Evolutionary conservation across 2,329 filamentous ascomycete species (phyloP).

Genomic region (Dactylellina drechsleri): DNA sequence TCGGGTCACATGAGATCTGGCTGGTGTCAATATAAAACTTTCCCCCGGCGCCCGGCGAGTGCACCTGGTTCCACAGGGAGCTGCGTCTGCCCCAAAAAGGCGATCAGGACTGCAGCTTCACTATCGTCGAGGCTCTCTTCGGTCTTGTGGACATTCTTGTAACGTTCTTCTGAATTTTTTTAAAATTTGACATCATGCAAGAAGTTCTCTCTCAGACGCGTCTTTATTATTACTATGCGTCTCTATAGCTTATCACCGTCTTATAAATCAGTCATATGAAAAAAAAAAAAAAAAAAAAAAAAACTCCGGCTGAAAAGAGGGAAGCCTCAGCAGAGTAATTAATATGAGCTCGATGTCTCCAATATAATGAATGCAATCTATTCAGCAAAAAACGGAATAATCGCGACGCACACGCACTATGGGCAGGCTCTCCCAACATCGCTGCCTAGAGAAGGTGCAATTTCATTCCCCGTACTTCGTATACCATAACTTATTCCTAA

Average conservation of each 20-base stretch:
- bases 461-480: constrained; percentile 5
- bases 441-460: constrained; percentile 44
- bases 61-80: constrained; percentile 43
- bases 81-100: constrained; percentile 36
- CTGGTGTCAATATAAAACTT: constrained; percentile 54
- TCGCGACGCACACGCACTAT: constrained; percentile 10
- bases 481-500: no score
- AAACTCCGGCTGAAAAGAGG: constrained; percentile 42
- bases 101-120: constrained; percentile 21
- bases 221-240: constrained; percentile 32
- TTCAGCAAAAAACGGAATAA: neutral
- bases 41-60: constrained; percentile 30
- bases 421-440: constrained; percentile 12
- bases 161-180: constrained; percentile 15
- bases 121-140: neutral
- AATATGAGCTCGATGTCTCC: constrained; percentile 23
- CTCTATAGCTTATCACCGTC: constrained; percentile 37
- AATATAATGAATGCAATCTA: constrained; percentile 46
- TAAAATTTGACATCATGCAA: constrained; percentile 39
- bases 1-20: constrained; percentile 54
- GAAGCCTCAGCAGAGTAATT: constrained; percentile 1
- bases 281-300: neutral
- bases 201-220: constrained; percentile 11
- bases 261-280: constrained; percentile 36
- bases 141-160: constrained; percentile 25